Percentiles rank a stretch among this genome's conserved stretches.
phyloP scores from a whole-genome alignment of 1,139 yeast genomes.

The Magnusiomyces tetraspermus region DNA sequence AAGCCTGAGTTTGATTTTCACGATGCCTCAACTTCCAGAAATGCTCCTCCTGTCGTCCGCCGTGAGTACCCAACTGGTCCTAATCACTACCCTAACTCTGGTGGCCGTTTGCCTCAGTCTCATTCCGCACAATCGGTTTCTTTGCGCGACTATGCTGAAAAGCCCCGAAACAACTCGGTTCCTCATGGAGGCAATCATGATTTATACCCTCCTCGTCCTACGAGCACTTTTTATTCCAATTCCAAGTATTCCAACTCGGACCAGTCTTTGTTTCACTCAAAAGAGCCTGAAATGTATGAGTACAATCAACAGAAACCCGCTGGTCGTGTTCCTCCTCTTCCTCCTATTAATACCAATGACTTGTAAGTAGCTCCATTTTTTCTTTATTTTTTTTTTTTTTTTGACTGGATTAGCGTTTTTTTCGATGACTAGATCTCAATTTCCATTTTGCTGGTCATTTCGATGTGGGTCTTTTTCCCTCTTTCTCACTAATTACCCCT shows the following conservation, averaged over 20 bases:
- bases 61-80: not conserved
- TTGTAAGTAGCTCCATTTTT: not conserved
- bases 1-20: not conserved
- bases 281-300: not conserved
- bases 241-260: constrained; percentile 10
- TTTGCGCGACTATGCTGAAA: constrained; percentile 4
- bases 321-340: too few relatives aligned
- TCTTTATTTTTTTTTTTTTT: too few relatives aligned
- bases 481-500: too few relatives aligned
- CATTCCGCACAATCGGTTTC: constrained; percentile 6
- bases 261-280: constrained; percentile 8
- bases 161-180: not conserved
- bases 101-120: not conserved
- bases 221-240: constrained; percentile 4
- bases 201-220: not conserved
- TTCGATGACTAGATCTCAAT: too few relatives aligned
- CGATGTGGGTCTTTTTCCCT: too few relatives aligned
- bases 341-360: too few relatives aligned
- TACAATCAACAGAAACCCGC: not conserved
- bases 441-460: too few relatives aligned
- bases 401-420: too few relatives aligned
- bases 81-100: not conserved
- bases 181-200: not conserved
- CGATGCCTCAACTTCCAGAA: not conserved
- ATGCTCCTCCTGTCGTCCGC: not conserved